These are phyloP conservation scores for Neocatenulostroma microsporum DNA, from an alignment of 2,329 filamentous ascomycete species.

Conservation along the genomic window DNA sequence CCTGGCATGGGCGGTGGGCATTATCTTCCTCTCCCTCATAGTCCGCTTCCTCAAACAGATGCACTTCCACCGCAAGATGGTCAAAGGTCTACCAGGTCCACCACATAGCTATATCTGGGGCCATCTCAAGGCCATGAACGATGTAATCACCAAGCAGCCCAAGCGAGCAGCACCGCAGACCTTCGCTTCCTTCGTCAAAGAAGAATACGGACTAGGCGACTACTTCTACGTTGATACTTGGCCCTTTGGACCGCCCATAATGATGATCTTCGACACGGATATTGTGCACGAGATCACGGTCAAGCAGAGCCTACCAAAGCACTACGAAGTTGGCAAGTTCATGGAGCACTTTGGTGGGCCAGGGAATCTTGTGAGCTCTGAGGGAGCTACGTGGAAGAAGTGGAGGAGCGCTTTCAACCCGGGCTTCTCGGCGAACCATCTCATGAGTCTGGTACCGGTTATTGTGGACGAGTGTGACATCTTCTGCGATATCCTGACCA, in stretches of 20 bases:
- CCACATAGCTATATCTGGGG: slow-evolving; percentile 37
- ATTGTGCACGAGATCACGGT: slow-evolving; percentile 33
- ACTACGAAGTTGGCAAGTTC: slow-evolving; percentile 23
- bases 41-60: slow-evolving; percentile 21
- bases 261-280: slow-evolving; percentile 34
- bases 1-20: slow-evolving; percentile 18
- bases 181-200: slow-evolving; percentile 28
- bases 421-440: slow-evolving; percentile 32
- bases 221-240: slow-evolving; percentile 41
- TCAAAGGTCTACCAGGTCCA: slow-evolving; percentile 30
- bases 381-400: slow-evolving; percentile 36
- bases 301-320: slow-evolving; percentile 28
- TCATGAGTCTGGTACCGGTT: slow-evolving; percentile 33
- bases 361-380: slow-evolving; percentile 31
- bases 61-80: slow-evolving; percentile 19
- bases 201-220: slow-evolving; percentile 30
- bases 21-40: slow-evolving; percentile 17
- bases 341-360: slow-evolving; percentile 32
- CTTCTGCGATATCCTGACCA: slow-evolving; percentile 29
- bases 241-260: slow-evolving; percentile 31
- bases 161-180: slow-evolving; percentile 31
- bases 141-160: slow-evolving; percentile 29
- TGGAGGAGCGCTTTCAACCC: slow-evolving; percentile 40
- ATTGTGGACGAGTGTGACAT: slow-evolving; percentile 31
- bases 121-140: slow-evolving; percentile 33